Evolutionary conservation across 345 rosid genomes (phyloP).

Genomic region (Syzygium oleosum): DNA sequence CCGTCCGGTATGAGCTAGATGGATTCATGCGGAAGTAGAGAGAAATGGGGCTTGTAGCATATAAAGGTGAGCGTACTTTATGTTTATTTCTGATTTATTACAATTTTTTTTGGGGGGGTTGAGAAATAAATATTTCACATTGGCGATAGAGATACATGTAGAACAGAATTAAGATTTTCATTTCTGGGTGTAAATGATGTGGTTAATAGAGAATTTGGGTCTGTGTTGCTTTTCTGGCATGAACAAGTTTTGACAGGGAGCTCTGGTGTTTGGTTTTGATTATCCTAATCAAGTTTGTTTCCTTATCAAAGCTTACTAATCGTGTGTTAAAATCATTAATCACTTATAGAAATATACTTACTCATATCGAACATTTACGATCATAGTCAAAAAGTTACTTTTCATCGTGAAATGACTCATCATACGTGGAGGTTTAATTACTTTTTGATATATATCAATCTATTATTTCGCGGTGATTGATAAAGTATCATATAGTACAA

Average conservation of each 20-base stretch:
- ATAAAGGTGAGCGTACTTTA: neutral
- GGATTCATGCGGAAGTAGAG: neutral
- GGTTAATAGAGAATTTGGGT: neutral
- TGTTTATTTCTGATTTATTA: neutral
- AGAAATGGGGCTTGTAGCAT: neutral
- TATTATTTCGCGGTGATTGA: neutral
- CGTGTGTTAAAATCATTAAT: neutral
- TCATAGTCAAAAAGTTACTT: neutral
- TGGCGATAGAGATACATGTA: neutral
- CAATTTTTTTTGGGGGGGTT: neutral
- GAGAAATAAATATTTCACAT: neutral
- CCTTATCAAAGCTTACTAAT: neutral
- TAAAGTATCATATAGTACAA: neutral
- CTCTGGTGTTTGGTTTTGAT: neutral
- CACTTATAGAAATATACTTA: neutral
- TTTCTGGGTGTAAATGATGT: neutral
- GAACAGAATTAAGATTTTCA: neutral
- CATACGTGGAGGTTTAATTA: neutral
- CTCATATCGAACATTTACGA: neutral
- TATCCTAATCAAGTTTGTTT: neutral
- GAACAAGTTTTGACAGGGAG: neutral
- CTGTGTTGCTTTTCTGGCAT: neutral
- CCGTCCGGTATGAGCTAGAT: neutral
- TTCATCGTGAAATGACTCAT: neutral
- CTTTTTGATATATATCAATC: neutral